Evolutionary conservation across 1,284 basidiomycete genomes (phyloP), one percentile per base, ranked within the genome.

Genomic region (Naganishia liquefaciens): DNA sequence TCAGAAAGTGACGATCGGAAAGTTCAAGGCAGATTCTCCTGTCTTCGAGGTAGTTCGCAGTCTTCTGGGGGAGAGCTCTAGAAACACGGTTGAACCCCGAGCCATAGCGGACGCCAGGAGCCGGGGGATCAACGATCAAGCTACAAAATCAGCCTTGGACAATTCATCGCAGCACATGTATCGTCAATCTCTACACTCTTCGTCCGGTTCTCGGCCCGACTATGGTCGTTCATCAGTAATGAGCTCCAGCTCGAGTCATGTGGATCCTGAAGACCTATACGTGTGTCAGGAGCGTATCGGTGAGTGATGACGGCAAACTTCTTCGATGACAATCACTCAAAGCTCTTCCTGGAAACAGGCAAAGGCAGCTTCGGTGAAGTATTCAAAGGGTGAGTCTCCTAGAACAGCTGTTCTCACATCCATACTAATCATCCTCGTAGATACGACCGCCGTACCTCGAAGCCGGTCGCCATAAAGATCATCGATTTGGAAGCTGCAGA

Each of bases 401-500:
- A 17, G 3, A 1, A n/a, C 21, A 21, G 5, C 3, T 25, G 23
- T 37, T 30, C 17, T 30, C n/a, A 21, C 4, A 50, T 23, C 21
- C 37, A 17, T 25, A 13, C 42, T 63, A 23, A 42, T 50, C 15
- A 17, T 23, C 13, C 28, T 3, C 52, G 21, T 71, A 92, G 93
- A 66, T 95, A 90, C 73, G 92, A 96, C 80, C 92, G 91, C 76
- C 85, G 91, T 64, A 94, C 91, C 33, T 88, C 91, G 76, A 88
- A 89, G 79, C 93, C 93, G 0, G 93, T 96, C 40, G 93, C 93
- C 46, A 96, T 97, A 82, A 97, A 98, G 86, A 94, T 98, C 71
- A 98, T 99, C 77, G 93, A 99, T 81, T 85, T 99, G 42, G 95
- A 99, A 80, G 93, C 91, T 74, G 94, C 95, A 58, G 95, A 98